Conservation (phyloP, 208 protist genomes). For the Wallacemonas sp. region DNA sequence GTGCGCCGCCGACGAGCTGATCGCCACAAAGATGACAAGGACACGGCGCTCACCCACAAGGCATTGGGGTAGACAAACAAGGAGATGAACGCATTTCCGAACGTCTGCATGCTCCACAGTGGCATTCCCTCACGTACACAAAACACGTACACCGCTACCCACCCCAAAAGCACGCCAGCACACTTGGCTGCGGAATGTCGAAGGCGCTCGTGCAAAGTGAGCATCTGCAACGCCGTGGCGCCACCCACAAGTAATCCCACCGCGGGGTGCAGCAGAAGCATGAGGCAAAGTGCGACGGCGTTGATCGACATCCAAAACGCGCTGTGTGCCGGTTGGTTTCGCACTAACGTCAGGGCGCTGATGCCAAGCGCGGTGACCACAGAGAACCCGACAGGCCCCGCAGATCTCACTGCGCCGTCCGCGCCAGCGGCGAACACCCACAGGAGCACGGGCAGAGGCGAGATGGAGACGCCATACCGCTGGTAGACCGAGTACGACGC, state of each 20-base stretch:
- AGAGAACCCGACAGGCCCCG: background rate
- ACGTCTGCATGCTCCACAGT: conserved; percentile 22
- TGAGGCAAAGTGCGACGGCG: conserved; percentile 44
- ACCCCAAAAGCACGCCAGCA: conserved; percentile 23
- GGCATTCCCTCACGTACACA: conserved; percentile 20
- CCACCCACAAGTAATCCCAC: conserved; percentile 45
- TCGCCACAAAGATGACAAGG: conserved; percentile 2
- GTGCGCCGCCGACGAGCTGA: background rate
- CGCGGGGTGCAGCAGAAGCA: conserved; percentile 54
- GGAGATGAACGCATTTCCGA: conserved; percentile 45
- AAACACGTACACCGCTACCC: conserved; percentile 33
- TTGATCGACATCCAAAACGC: conserved; percentile 53
- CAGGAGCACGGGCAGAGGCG: conserved; percentile 29
- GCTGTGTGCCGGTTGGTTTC: conserved; percentile 10
- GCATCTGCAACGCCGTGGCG: conserved; percentile 43
- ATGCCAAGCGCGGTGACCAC: background rate
- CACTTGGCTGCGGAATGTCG: conserved; percentile 7
- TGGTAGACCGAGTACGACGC: conserved; percentile 62
- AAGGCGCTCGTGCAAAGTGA: conserved; percentile 36
- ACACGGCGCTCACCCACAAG: conserved; percentile 32
- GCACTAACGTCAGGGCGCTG: conserved; percentile 6
- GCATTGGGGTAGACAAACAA: conserved; percentile 67
- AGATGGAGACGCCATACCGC: conserved; percentile 31
- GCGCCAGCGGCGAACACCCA: conserved; percentile 18
- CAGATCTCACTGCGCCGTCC: background rate